phyloP scores from a whole-genome alignment of 2,329 filamentous ascomycete species.

The Pseudogymnoascus sp. region DNA sequence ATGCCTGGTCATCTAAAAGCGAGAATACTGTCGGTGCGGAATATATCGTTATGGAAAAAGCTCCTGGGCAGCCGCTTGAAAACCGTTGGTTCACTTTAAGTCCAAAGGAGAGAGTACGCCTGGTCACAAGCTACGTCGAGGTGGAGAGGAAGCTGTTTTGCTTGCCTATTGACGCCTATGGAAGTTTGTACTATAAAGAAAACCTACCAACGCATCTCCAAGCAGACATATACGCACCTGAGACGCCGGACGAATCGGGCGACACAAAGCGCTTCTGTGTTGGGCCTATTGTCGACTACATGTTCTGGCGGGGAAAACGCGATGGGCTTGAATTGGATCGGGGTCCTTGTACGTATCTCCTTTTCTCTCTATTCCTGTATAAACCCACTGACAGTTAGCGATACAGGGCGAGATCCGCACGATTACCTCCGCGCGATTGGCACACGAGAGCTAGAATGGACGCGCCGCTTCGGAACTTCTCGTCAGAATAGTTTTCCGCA shows the following conservation, averaged over 20 bases:
- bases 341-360: neutral
- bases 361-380: too few relatives aligned
- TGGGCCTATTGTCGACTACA: neutral
- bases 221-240: neutral
- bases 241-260: neutral
- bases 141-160: conserved; percentile 11
- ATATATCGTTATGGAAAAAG: conserved; percentile 34
- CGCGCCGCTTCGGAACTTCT: neutral
- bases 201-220: neutral
- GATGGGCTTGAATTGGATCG: neutral
- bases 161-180: conserved; percentile 10
- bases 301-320: neutral
- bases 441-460: neutral
- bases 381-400: neutral
- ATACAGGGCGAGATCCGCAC: neutral
- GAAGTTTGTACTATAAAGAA: conserved; percentile 13
- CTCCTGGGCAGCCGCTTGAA: conserved; percentile 25
- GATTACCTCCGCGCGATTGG: neutral
- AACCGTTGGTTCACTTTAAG: conserved; percentile 16
- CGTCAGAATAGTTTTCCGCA: neutral
- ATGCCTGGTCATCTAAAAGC: conserved; percentile 33
- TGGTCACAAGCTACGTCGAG: conserved; percentile 7
- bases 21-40: conserved; percentile 27
- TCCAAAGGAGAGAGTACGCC: conserved; percentile 10
- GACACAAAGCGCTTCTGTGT: neutral